Percentiles rank a stretch among this genome's conserved stretches.
Evolutionary conservation across 202 grass and related monocot species (phyloP).

Genomic region (Panicum hallii): DNA sequence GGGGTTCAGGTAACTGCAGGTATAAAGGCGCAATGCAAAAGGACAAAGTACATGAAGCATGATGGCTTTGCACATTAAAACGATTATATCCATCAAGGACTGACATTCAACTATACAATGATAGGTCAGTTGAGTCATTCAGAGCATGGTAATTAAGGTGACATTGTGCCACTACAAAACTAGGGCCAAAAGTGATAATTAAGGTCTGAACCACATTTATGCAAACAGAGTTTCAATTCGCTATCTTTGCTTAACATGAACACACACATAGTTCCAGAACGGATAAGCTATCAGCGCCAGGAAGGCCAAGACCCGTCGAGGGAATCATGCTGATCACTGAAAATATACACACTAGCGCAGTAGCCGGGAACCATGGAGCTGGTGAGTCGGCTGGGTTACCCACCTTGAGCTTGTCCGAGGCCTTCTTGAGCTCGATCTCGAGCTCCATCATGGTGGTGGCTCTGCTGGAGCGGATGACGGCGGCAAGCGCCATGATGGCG

Average conservation of each 20-base stretch:
- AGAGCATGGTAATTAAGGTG: not conserved
- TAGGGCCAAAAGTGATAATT: not conserved
- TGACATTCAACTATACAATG: not conserved
- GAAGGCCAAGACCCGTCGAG: not conserved
- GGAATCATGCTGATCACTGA: not conserved
- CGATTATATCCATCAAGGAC: not conserved
- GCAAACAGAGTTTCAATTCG: not conserved
- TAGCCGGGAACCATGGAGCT: not conserved
- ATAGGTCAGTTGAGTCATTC: not conserved
- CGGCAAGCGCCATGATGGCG: constrained; percentile 95
- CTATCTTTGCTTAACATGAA: not conserved
- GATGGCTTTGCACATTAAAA: not conserved
- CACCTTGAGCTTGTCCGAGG: constrained; percentile 91
- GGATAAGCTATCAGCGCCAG: not conserved
- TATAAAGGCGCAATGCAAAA: not conserved
- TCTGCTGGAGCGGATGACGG: constrained; percentile 84
- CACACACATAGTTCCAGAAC: not conserved
- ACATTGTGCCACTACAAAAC: not conserved
- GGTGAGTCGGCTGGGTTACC: not conserved
- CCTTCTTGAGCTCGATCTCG: constrained; percentile 98
- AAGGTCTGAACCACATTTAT: not conserved
- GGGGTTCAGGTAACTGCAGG: not conserved
- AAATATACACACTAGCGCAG: not conserved
- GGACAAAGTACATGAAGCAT: not conserved
- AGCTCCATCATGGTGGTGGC: constrained; percentile 99